Conservation (phyloP, 306 rosid species). For the Malus sieversii region DNA sequence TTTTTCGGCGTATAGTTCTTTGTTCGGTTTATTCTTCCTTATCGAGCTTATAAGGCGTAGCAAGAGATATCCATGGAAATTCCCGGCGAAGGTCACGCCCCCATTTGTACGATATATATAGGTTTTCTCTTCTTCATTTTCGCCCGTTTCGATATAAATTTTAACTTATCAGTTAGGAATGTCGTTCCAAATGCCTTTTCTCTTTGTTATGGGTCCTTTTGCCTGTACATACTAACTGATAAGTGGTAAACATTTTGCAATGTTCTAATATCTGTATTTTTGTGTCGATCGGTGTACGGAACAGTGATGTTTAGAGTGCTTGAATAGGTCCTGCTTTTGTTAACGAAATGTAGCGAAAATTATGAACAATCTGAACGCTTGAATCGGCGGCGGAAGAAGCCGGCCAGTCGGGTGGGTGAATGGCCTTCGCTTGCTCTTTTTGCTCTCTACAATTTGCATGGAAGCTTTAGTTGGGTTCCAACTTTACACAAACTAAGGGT, state of each 20-base stretch:
- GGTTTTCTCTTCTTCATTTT: neutral
- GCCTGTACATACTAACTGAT: conserved; percentile 3
- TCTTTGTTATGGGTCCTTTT: neutral
- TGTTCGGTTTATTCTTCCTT: conserved; percentile 30
- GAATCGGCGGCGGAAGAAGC: too few relatives aligned
- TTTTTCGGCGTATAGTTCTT: conserved; percentile 40
- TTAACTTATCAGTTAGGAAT: conserved; percentile 14
- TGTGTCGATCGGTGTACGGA: neutral
- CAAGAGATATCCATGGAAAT: conserved; percentile 19
- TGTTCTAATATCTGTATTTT: neutral
- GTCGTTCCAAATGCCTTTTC: neutral
- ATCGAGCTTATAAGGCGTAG: conserved; percentile 15
- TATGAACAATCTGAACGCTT: too few relatives aligned
- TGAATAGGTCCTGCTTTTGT: neutral
- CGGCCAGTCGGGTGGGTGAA: too few relatives aligned
- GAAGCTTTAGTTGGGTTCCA: too few relatives aligned
- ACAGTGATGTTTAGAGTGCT: neutral
- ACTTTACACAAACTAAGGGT: too few relatives aligned
- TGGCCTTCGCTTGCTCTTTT: too few relatives aligned
- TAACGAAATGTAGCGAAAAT: too few relatives aligned
- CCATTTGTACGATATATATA: conserved; percentile 49
- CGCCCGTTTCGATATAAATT: neutral
- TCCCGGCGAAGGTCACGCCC: conserved; percentile 17
- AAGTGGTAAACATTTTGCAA: neutral
- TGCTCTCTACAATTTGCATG: too few relatives aligned